These are phyloP conservation scores for Colletotrichum noveboracense DNA, from an alignment of 2,329 filamentous ascomycete genomes.

Conservation along the genomic window DNA sequence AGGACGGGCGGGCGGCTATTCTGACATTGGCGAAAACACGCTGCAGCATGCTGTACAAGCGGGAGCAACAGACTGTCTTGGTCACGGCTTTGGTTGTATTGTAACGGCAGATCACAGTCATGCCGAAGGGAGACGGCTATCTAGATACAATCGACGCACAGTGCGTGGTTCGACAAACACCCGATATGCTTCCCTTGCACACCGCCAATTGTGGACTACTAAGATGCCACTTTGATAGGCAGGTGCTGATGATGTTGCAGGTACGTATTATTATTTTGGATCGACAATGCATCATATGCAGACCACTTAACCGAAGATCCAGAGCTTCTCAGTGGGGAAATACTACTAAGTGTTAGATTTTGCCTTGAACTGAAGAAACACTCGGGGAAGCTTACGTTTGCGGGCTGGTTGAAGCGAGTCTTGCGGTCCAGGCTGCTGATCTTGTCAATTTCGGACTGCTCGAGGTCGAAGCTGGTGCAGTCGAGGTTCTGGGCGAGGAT, in stretches of 20 bases:
- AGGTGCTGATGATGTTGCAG: background rate
- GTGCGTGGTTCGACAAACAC: background rate
- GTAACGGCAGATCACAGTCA: constrained; percentile 18
- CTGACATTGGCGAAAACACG: background rate
- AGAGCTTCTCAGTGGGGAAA: constrained; percentile 61
- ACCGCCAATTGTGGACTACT: background rate
- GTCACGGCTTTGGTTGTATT: constrained; percentile 16
- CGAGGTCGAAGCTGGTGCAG: constrained; percentile 69
- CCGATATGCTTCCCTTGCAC: background rate
- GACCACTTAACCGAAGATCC: constrained; percentile 57
- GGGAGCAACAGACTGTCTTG: background rate
- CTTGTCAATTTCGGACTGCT: constrained; percentile 67
- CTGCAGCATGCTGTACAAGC: background rate
- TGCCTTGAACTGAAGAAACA: background rate
- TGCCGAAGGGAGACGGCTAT: constrained; percentile 5
- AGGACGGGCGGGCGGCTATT: background rate
- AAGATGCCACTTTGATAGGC: background rate
- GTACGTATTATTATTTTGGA: background rate
- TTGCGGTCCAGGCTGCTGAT: constrained; percentile 70
- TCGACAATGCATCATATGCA: background rate
- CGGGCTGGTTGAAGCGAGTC: constrained; percentile 79
- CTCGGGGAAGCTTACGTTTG: constrained; percentile 60
- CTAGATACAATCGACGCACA: constrained; percentile 13
- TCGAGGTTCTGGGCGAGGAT: constrained; percentile 71
- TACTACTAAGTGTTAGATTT: constrained; percentile 43